Conservation (phyloP, 805 yeast species). For the Metschnikowia drakensbergensis region DNA sequence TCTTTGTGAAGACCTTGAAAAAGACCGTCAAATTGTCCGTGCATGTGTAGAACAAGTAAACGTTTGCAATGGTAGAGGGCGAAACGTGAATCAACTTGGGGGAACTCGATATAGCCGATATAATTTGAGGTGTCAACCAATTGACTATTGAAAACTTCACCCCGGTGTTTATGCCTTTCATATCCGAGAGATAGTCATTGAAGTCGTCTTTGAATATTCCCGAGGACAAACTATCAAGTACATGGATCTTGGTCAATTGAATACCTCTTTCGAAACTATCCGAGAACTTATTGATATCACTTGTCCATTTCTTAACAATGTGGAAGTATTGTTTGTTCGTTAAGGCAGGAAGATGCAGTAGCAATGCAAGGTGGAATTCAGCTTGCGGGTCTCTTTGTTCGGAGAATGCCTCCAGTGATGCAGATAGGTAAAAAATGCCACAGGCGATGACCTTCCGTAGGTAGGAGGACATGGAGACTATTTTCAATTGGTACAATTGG, state of each 20-base stretch:
- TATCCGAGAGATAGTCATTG: conserved; percentile 8
- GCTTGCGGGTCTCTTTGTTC: conserved; percentile 16
- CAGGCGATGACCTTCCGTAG: conserved; percentile 79
- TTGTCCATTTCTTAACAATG: conserved; percentile 48
- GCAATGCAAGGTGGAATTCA: conserved; percentile 49
- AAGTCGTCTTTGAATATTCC: conserved; percentile 18
- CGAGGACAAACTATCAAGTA: conserved; percentile 30
- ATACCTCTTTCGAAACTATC: conserved; percentile 39
- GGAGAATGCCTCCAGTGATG: conserved; percentile 28
- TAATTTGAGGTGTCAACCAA: conserved; percentile 45
- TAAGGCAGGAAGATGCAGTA: conserved; percentile 56
- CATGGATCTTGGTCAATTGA: conserved; percentile 27
- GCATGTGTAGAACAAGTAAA: conserved; percentile 31
- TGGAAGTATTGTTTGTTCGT: conserved; percentile 53
- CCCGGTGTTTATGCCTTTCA: conserved; percentile 35
- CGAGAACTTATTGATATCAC: conserved; percentile 27
- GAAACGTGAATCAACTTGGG: conserved; percentile 36
- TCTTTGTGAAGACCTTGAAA: conserved; percentile 33
- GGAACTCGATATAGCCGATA: conserved; percentile 30
- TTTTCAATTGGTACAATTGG: conserved; percentile 46
- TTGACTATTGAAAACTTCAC: conserved; percentile 44
- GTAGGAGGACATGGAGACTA: conserved; percentile 62
- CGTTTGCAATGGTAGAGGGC: conserved; percentile 26
- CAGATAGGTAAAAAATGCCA: conserved; percentile 64
- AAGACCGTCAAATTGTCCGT: conserved; percentile 43